These are phyloP conservation scores for Magnusiomyces clavatus DNA, from an alignment of 1,139 yeast genomes.

Conservation along the genomic window DNA sequence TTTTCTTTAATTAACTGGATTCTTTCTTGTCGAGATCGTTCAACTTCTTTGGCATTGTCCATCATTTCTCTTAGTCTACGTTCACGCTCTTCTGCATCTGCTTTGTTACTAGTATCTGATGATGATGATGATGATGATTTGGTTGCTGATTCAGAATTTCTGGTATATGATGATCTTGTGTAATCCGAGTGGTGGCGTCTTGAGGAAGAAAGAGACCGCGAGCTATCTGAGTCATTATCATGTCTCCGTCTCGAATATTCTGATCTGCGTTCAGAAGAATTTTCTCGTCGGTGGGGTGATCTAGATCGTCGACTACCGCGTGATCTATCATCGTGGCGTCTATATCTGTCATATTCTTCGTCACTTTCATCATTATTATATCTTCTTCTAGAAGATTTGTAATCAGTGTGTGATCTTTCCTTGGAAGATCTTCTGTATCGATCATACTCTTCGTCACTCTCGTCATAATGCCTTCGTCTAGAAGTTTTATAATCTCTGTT, in stretches of 20 bases:
- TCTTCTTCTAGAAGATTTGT: not conserved
- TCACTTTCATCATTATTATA: not conserved
- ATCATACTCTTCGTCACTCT: not conserved
- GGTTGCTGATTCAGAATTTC: conserved; percentile 16
- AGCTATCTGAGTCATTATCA: conserved; percentile 3
- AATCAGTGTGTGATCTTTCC: not conserved
- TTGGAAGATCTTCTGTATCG: not conserved
- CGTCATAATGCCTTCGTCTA: not conserved
- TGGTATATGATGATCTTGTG: not conserved
- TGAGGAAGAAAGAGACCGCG: not conserved
- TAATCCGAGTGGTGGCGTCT: not conserved
- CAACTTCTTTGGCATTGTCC: conserved; percentile 55
- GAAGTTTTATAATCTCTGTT: not conserved
- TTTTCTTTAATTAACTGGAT: conserved; percentile 57
- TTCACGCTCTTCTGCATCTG: conserved; percentile 31
- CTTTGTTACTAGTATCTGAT: conserved; percentile 18
- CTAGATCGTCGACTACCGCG: not conserved
- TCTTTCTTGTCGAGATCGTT: conserved; percentile 42
- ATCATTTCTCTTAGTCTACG: conserved; percentile 47
- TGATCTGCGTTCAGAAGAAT: not conserved
- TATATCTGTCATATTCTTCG: conserved; percentile 1
- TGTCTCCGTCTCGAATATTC: too few species aligned
- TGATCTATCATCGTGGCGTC: too few species aligned
- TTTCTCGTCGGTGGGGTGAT: not conserved
- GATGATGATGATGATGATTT: conserved; percentile 30